phyloP scores from a whole-genome alignment of 1,284 basidiomycete species.

The Ceratobasidium sp. region DNA sequence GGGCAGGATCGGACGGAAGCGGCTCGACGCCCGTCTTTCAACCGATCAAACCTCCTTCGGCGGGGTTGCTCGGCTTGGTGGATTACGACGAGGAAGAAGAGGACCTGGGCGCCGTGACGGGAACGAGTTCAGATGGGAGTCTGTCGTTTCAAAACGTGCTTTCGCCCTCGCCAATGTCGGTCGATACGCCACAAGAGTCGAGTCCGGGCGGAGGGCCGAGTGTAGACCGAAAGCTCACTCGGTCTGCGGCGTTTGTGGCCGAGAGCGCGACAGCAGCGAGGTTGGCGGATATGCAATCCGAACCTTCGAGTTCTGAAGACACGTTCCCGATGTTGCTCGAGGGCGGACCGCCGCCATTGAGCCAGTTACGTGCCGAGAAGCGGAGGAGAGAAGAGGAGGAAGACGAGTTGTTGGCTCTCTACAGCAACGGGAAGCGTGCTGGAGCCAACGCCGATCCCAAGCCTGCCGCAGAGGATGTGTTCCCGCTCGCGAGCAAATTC shows the following conservation, averaged over 20 bases:
- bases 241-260: conserved; percentile 36
- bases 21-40: conserved; percentile 53
- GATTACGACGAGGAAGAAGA: conserved; percentile 76
- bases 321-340: conserved; percentile 53
- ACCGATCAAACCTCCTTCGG: conserved; percentile 56
- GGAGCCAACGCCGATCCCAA: conserved; percentile 52
- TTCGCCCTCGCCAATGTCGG: conserved; percentile 26
- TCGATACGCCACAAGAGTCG: conserved; percentile 21
- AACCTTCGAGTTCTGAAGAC: conserved; percentile 42
- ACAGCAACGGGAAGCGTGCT: conserved; percentile 61
- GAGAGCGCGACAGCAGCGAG: conserved; percentile 55
- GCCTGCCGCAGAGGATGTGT: conserved; percentile 42
- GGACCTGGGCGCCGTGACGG: conserved; percentile 37
- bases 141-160: conserved; percentile 20
- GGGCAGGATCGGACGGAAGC: conserved; percentile 49
- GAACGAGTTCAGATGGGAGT: conserved; percentile 10
- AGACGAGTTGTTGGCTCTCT: conserved; percentile 64
- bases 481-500: conserved; percentile 42
- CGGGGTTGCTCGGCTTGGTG: conserved; percentile 64
- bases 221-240: conserved; percentile 49
- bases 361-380: conserved; percentile 67
- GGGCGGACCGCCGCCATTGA: conserved; percentile 47
- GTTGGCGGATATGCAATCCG: conserved; percentile 27
- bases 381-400: conserved; percentile 76
- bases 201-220: conserved; percentile 8